phyloP scores from a whole-genome alignment of 306 rosid species.

The Gillenia trifoliata region DNA sequence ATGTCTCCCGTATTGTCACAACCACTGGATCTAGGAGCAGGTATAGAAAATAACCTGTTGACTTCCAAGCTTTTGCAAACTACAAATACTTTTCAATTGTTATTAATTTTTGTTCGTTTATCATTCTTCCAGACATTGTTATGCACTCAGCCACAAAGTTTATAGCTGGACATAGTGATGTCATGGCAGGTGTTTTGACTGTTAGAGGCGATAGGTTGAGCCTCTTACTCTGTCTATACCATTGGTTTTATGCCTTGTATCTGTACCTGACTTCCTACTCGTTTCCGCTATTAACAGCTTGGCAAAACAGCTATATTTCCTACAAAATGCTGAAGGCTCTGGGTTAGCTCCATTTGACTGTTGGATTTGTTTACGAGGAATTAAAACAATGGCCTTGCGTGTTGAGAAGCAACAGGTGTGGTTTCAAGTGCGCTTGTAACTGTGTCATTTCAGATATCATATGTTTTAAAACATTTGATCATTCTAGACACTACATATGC shows the following conservation, averaged over 20 bases:
- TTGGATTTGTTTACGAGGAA: constrained; percentile 81
- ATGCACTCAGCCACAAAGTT: constrained; percentile 97
- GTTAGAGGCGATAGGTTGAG: constrained; percentile 74
- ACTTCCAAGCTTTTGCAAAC: constrained; percentile 6
- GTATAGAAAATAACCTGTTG: constrained; percentile 36
- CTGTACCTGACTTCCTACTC: background rate
- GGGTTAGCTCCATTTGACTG: constrained; percentile 94
- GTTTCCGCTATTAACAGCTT: constrained; percentile 39
- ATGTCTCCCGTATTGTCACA: constrained; percentile 87
- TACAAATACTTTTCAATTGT: background rate
- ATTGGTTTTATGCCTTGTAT: background rate
- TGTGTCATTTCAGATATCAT: background rate
- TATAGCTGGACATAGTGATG: constrained; percentile 85
- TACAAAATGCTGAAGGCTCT: constrained; percentile 90
- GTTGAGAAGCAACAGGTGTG: constrained; percentile 92
- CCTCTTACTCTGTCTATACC: constrained; percentile 17
- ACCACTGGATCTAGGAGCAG: constrained; percentile 95
- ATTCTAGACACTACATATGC: background rate
- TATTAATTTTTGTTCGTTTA: constrained; percentile 3
- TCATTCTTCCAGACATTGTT: constrained; percentile 59
- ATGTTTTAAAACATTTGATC: background rate
- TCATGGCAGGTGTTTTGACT: constrained; percentile 94
- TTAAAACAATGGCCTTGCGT: constrained; percentile 88
- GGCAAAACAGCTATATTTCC: constrained; percentile 76
- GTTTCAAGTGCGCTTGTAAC: constrained; percentile 5